A percentile compares a stretch with the other conserved stretches of the same genome.
Conservation (phyloP, 257 asterid species). For the Jasminum sambac region DNA sequence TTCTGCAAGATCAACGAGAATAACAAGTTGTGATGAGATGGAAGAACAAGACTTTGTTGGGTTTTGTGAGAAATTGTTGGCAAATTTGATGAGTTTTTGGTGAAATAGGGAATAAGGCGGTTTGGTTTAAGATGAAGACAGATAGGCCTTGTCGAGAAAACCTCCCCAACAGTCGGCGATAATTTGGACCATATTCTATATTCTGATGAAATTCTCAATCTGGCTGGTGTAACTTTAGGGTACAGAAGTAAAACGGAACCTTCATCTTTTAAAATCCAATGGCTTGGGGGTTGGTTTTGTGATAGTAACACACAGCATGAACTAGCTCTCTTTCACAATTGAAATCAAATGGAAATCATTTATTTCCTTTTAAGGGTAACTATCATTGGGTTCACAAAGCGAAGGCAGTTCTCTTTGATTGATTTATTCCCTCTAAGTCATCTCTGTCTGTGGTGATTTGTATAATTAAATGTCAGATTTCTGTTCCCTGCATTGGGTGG, state of each 20-base stretch:
- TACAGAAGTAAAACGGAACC: not conserved
- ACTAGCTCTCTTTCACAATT: not conserved
- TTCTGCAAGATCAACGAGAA: too few species aligned
- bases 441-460: slow-evolving; percentile 13
- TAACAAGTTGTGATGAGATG: too few species aligned
- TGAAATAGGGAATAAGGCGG: too few species aligned
- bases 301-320: not conserved
- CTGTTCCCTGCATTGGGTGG: slow-evolving; percentile 96
- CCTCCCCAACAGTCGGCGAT: not conserved
- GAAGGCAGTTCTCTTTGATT: not conserved
- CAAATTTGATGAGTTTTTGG: too few species aligned
- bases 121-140: too few species aligned
- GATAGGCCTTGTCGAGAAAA: too few species aligned
- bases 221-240: not conserved
- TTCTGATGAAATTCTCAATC: not conserved
- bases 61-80: too few species aligned
- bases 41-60: too few species aligned
- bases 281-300: not conserved
- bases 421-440: not conserved
- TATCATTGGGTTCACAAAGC: not conserved
- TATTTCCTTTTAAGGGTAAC: not conserved
- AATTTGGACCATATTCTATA: slow-evolving; percentile 8
- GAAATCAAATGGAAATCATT: not conserved
- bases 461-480: slow-evolving; percentile 53
- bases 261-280: not conserved